phyloP scores from a whole-genome alignment of 805 yeast genomes.

The Candida xyloterini region DNA sequence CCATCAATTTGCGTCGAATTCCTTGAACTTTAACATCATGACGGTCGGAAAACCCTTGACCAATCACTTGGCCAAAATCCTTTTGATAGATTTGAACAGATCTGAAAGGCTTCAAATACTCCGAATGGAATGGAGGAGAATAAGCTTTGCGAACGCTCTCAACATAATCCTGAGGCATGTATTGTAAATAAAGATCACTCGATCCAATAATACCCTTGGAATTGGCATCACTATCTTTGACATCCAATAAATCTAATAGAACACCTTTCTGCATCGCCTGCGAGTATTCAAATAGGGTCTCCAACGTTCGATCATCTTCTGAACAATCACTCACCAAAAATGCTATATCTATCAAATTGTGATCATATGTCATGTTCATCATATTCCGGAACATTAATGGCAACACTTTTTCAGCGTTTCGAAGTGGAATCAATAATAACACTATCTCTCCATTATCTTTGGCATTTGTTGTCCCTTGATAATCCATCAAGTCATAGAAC shows the following conservation, averaged over 20 bases:
- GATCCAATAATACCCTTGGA: constrained; percentile 47
- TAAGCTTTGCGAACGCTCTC: constrained; percentile 57
- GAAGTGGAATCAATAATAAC: constrained; percentile 67
- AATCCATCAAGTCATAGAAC: constrained; percentile 58
- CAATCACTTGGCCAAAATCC: constrained; percentile 80
- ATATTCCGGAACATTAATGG: constrained; percentile 82
- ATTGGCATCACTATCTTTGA: constrained; percentile 36
- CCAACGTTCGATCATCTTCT: constrained; percentile 60
- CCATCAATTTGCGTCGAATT: constrained; percentile 79
- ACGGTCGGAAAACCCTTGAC: constrained; percentile 80
- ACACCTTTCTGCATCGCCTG: constrained; percentile 71
- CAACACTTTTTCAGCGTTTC: constrained; percentile 74
- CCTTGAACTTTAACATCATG: constrained; percentile 88
- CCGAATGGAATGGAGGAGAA: constrained; percentile 61
- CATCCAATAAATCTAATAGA: constrained; percentile 46
- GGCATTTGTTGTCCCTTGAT: constrained; percentile 52
- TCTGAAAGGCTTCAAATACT: constrained; percentile 68
- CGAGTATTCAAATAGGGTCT: constrained; percentile 61
- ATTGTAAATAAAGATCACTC: constrained; percentile 59
- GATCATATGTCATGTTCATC: constrained; percentile 85
- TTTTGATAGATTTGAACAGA: constrained; percentile 76
- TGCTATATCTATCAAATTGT: constrained; percentile 72
- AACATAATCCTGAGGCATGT: constrained; percentile 64
- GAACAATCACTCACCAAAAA: constrained; percentile 81
- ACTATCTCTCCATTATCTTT: constrained; percentile 55